phyloP scores from a whole-genome alignment of 495 filamentous ascomycete species.

The Eremomyces bilateralis region DNA sequence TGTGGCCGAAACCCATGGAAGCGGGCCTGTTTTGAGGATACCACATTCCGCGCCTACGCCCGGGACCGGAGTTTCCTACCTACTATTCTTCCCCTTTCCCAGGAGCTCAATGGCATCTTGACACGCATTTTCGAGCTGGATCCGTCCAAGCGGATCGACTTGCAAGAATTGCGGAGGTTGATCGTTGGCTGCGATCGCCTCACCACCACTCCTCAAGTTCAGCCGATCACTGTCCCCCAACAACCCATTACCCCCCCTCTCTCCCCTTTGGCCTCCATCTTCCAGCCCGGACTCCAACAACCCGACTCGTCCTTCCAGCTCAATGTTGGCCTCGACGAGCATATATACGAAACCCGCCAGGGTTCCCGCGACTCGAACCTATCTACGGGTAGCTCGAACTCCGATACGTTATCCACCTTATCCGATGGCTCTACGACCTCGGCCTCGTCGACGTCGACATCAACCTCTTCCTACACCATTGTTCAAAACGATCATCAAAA shows the following conservation, averaged over 20 bases:
- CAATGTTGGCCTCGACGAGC: no score
- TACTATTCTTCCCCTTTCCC: conserved; percentile 79
- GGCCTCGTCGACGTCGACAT: no score
- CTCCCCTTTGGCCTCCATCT: background rate
- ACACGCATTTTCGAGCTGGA: conserved; percentile 76
- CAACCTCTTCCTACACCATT: no score
- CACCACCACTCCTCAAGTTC: conserved; percentile 23
- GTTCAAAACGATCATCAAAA: no score
- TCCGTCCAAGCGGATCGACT: conserved; percentile 64
- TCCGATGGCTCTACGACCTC: no score
- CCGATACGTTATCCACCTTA: no score
- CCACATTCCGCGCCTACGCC: conserved; percentile 82
- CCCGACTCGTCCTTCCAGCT: no score
- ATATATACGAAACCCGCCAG: no score
- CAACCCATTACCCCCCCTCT: background rate
- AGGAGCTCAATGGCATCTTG: conserved; percentile 75
- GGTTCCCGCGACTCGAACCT: no score
- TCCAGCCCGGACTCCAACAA: no score
- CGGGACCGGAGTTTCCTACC: conserved; percentile 73
- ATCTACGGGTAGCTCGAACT: no score
- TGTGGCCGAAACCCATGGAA: conserved; percentile 99
- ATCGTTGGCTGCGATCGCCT: conserved; percentile 61
- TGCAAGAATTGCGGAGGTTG: conserved; percentile 55
- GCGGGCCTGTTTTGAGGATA: conserved; percentile 75
- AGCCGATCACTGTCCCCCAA: conserved; percentile 10